A percentile compares a stretch with the other conserved stretches of the same genome.
phyloP scores from a whole-genome alignment of 768 basidiomycete species.

The Omphalotus guepiniiformis region DNA sequence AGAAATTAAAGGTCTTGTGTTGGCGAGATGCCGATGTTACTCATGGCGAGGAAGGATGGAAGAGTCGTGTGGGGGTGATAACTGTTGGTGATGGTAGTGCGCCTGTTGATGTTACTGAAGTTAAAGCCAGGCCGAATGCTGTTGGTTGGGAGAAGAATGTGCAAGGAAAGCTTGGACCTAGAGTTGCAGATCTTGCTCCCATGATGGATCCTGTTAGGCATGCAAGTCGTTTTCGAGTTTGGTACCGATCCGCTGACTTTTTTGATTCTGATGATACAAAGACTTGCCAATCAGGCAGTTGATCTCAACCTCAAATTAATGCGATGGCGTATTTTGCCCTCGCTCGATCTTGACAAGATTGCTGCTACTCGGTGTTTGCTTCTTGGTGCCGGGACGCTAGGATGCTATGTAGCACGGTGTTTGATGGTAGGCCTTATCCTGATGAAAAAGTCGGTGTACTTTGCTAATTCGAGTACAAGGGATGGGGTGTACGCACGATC shows the following conservation, averaged over 20 bases:
- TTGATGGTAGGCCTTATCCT: constrained; percentile 58
- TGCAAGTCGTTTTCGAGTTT: background rate
- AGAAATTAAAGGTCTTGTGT: constrained; percentile 61
- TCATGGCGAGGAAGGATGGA: constrained; percentile 39
- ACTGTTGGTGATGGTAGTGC: constrained; percentile 21
- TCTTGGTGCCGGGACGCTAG: constrained; percentile 93
- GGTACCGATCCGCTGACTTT: background rate
- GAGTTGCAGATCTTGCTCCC: constrained; percentile 85
- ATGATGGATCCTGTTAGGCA: constrained; percentile 94
- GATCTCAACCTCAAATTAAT: constrained; percentile 96
- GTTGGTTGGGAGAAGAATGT: constrained; percentile 97
- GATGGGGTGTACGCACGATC: constrained; percentile 93
- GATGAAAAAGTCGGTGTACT: background rate
- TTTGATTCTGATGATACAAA: constrained; percentile 22
- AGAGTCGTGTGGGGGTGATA: constrained; percentile 59
- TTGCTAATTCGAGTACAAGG: constrained; percentile 41
- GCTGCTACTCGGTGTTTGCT: constrained; percentile 76
- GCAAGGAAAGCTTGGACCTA: constrained; percentile 81
- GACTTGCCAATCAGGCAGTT: constrained; percentile 95
- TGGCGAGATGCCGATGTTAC: constrained; percentile 68
- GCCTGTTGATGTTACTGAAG: constrained; percentile 14
- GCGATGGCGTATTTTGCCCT: constrained; percentile 94
- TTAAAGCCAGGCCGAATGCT: constrained; percentile 45
- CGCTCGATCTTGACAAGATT: constrained; percentile 85
- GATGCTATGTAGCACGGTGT: constrained; percentile 91